Evolutionary conservation across 108 stramenopile genomes (phyloP).

Genomic region (Skeletonema potamos): DNA sequence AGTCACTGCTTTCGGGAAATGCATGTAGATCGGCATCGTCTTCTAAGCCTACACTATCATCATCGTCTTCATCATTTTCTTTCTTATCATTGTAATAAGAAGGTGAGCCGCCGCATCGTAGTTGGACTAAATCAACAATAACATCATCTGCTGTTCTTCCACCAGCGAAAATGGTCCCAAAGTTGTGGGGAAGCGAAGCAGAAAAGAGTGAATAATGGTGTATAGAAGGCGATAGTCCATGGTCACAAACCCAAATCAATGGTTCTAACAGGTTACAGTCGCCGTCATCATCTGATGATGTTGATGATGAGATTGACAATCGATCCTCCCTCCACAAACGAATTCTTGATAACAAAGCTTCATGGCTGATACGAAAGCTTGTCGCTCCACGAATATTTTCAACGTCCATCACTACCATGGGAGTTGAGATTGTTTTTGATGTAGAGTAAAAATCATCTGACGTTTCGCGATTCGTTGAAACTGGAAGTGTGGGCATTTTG

Average conservation of each 20-base stretch:
- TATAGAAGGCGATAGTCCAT: constrained; percentile 20
- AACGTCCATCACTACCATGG: constrained; percentile 55
- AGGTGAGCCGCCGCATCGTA: constrained; percentile 19
- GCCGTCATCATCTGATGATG: not conserved
- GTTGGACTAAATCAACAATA: constrained; percentile 50
- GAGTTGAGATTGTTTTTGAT: not conserved
- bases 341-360: constrained; percentile 31
- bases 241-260: constrained; percentile 36
- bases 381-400: constrained; percentile 75
- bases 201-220: constrained; percentile 22
- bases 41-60: not conserved
- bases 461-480: not conserved
- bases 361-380: constrained; percentile 59
- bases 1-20: not conserved
- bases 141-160: constrained; percentile 69
- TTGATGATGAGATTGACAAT: constrained; percentile 3
- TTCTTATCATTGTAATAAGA: not conserved
- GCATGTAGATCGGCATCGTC: constrained; percentile 5
- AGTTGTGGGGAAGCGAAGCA: constrained; percentile 32
- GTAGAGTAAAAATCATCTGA: not conserved
- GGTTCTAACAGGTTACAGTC: constrained; percentile 19
- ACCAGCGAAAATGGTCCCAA: constrained; percentile 57
- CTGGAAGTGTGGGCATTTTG: constrained; percentile 25
- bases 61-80: not conserved
- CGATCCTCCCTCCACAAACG: constrained; percentile 38